Evolutionary conservation across 352 stramenopile species (phyloP), one percentile per base, ranked within the genome.

Genomic region (Phytophthora boehmeriae): DNA sequence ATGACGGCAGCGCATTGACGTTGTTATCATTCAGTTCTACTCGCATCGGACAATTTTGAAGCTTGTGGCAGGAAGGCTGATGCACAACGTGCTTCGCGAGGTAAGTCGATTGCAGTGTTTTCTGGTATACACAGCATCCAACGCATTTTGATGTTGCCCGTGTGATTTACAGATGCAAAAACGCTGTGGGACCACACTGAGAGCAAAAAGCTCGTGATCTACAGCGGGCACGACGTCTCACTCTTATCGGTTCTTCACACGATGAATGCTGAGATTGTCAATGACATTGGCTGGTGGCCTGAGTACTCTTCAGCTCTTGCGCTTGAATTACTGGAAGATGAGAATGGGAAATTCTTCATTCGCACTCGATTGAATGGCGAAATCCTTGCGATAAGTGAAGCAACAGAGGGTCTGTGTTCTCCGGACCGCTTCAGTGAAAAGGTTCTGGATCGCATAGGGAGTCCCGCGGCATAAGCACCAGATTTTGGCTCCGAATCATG

Each of bases 201-300:
- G 48, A 71, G 52, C 43, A 87, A 88, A 62, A 79, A 72, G 42
- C 63, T 95, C 25, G 59, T 91, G 35, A 65, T 93, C 20, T 95
- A 93, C 74, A 93, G 84, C 47, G 86, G 86, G 28, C 86, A 95
- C 57, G 86, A 95, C 54, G 71, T 93, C 17, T 92, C 84, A 17
- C 63, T 95, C 44, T 68, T 95, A 17, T 83, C 84, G 0, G 61
- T 92, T n/a, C 67, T 95, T n/a, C 80, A 88, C 53, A 80, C 78
- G 1, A 71, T 92, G 17, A 56, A 79, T 46, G 76, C 72, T 9
- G 45, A 74, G 22, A 52, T 90, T 23, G 64, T 72, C 16, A 60
- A 83, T n/a, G 54, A 84, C 35, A 65, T 75, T 13, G 55, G 43
- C 11, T 92, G 74, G 70, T 95, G 86, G 86, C 86, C 86, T 1